Evolutionary conservation across 108 stramenopile species (phyloP).

Genomic region (Skeletonema tropicum): DNA sequence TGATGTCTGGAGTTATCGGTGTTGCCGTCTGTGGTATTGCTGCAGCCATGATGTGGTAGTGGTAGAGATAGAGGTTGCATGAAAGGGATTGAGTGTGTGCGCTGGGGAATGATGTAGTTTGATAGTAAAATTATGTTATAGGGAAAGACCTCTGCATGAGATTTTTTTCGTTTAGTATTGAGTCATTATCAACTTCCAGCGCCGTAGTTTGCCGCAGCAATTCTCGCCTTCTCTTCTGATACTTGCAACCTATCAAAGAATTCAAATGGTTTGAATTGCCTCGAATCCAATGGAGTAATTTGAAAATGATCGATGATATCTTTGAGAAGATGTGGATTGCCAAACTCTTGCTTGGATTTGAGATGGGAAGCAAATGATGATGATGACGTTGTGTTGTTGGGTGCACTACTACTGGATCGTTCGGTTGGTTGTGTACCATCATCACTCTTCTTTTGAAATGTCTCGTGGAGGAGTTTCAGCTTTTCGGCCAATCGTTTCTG

Average conservation of each 20-base stretch:
- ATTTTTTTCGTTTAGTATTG: no score
- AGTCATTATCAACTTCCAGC: background rate
- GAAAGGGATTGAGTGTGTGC: no score
- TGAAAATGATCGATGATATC: slow-evolving; percentile 39
- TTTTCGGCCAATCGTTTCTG: slow-evolving; percentile 9
- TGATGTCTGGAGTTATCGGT: no score
- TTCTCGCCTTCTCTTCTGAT: slow-evolving; percentile 41
- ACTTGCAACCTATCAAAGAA: slow-evolving; percentile 36
- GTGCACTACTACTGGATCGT: background rate
- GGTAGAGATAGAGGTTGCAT: no score
- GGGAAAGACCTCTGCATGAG: no score
- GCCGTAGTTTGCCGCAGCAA: slow-evolving; percentile 27
- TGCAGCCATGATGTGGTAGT: no score
- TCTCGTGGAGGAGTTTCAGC: slow-evolving; percentile 16
- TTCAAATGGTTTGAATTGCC: slow-evolving; percentile 28
- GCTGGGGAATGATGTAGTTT: no score
- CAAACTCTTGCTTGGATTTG: slow-evolving; percentile 42
- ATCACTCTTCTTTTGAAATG: slow-evolving; percentile 9
- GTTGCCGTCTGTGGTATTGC: no score
- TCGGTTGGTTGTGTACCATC: background rate
- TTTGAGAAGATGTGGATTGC: slow-evolving; percentile 40
- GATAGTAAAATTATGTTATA: no score
- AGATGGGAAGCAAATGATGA: slow-evolving; percentile 40
- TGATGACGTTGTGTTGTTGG: background rate
- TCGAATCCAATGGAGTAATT: slow-evolving; percentile 28